phyloP scores from a whole-genome alignment of 2,329 filamentous ascomycete species.

The Cercospora zeina region DNA sequence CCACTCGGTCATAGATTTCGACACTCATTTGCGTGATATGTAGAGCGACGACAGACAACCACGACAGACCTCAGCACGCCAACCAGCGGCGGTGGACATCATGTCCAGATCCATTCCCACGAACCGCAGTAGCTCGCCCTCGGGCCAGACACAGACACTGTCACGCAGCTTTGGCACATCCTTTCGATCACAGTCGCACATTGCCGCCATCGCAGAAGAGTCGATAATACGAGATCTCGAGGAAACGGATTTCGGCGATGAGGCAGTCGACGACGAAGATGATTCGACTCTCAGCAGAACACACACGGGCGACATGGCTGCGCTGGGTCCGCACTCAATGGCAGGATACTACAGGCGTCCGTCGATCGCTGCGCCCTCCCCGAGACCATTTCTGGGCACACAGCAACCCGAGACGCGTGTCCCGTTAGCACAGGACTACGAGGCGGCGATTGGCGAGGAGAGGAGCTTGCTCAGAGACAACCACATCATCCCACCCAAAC shows the following conservation, averaged over 20 bases:
- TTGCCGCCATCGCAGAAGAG: slow-evolving; percentile 37
- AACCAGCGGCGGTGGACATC: not conserved
- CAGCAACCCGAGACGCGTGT: slow-evolving; percentile 48
- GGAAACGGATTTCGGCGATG: slow-evolving; percentile 31
- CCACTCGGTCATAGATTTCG: not conserved
- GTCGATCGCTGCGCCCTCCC: slow-evolving; percentile 71
- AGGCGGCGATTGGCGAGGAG: slow-evolving; percentile 58
- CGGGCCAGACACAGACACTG: slow-evolving; percentile 5
- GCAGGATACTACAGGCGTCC: slow-evolving; percentile 72
- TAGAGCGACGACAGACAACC: not conserved
- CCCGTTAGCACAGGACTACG: slow-evolving; percentile 52
- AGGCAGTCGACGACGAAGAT: slow-evolving; percentile 23
- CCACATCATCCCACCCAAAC: slow-evolving; percentile 57
- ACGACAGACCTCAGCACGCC: slow-evolving; percentile 1
- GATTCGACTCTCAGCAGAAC: slow-evolving; percentile 24
- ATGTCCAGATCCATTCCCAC: slow-evolving; percentile 19
- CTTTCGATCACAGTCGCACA: slow-evolving; percentile 32
- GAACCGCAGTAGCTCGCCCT: slow-evolving; percentile 26
- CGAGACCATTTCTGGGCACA: slow-evolving; percentile 69
- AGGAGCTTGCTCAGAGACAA: slow-evolving; percentile 61
- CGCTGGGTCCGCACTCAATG: slow-evolving; percentile 50
- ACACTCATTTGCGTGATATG: not conserved
- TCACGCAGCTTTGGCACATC: slow-evolving; percentile 36
- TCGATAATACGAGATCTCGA: slow-evolving; percentile 38
- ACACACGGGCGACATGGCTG: slow-evolving; percentile 21